Base-by-base conservation (phyloP, 2,329 filamentous ascomycete species). In the Diplodia sapinea region DNA sequence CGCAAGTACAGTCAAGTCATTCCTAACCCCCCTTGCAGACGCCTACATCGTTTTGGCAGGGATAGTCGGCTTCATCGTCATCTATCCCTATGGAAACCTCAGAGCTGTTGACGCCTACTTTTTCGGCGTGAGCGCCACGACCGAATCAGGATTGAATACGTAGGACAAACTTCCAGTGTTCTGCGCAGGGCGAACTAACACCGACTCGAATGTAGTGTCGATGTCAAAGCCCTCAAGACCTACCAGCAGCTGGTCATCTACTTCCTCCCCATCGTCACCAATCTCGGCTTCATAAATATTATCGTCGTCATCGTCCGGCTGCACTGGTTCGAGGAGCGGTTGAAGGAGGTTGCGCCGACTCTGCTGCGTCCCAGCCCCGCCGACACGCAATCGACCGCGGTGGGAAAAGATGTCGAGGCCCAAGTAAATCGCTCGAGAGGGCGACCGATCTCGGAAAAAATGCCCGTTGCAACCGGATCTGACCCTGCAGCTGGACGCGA, bases 191-290 rank as follows among this genome's bases (percentile, higher is more conserved):
- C 38, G 15, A 17, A 20, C 66, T 68, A 8, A 68, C 57, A 79
- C 75, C 49, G 23, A 5, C 51, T 15, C 3, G 23, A 13, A 1
- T 3, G 15, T 59, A 86, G 84, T 15, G 72, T 85, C 50, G 83
- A 86, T 70, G 73, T 86, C 59, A 85, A 85, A 55, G 73, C 76
- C 1, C 72, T 86, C 17, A 79, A 79, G 68, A 79, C 77, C 0
- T 86, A 85, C 68, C 85, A 86, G 71, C 85, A 86, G 70, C 69
- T 86, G 3, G 82, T 80, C 62, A 70, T 86, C 43, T 87, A 86
- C 70, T 76, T 86, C 55, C 74, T 84, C 20, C 83, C 84, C 0
- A 78, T 84, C 8, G 67, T 86, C 2, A 81, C 79, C 0, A 85
- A 86, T 66, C 67, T 84, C 17, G 79, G 79, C 0, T 84, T 85